Conservation (phyloP, 805 yeast species). For the Nakazawaea wyomingensis region DNA sequence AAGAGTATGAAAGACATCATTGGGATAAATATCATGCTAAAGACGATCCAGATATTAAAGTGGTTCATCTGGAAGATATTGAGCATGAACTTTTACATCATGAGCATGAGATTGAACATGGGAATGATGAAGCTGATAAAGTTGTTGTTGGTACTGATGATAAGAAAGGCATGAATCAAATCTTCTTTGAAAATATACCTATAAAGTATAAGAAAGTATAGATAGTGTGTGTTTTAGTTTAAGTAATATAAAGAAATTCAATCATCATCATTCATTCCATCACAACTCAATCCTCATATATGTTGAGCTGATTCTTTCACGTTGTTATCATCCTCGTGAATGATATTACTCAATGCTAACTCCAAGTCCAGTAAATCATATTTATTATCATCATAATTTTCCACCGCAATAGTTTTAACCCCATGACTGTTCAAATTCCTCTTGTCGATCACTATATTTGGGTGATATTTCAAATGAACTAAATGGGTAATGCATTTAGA, state of each 20-base stretch:
- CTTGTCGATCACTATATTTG: constrained; percentile 44
- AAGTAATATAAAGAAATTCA: neutral
- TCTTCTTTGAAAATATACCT: constrained; percentile 33
- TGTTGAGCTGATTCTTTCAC: neutral
- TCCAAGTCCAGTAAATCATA: constrained; percentile 42
- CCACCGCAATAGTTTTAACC: constrained; percentile 41
- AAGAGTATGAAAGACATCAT: constrained; percentile 91
- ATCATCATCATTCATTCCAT: neutral
- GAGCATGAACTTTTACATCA: constrained; percentile 85
- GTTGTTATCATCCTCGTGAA: constrained; percentile 9
- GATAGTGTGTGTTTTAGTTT: too few species aligned
- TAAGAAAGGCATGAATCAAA: constrained; percentile 32
- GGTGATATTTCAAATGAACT: constrained; percentile 45
- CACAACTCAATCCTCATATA: neutral
- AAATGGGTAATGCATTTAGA: constrained; percentile 57
- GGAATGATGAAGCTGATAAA: constrained; percentile 28
- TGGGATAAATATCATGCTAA: constrained; percentile 80
- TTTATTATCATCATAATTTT: constrained; percentile 19
- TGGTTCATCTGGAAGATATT: constrained; percentile 82
- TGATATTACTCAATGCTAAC: constrained; percentile 18
- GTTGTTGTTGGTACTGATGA: constrained; percentile 31
- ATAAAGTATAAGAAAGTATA: constrained; percentile 21
- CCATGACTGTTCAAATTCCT: constrained; percentile 35
- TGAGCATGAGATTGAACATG: constrained; percentile 75
- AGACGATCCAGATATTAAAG: constrained; percentile 74